Evolutionary conservation across 306 rosid species (phyloP).

Genomic region (Trifolium subterraneum): DNA sequence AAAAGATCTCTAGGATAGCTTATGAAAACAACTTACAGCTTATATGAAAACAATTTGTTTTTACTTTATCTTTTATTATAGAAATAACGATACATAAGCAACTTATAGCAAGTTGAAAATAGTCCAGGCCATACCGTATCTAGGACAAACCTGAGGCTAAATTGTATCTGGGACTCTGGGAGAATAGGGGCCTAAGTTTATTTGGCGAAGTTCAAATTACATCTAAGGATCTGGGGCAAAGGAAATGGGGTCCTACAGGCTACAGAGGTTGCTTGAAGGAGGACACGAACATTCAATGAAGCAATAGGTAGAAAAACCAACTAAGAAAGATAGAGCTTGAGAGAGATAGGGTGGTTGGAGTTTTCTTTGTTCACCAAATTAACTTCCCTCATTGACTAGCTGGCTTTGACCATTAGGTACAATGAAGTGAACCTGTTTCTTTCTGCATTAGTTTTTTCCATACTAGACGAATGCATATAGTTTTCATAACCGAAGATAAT

Average conservation of each 20-base stretch:
- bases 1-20: no score
- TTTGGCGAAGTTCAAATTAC: background rate
- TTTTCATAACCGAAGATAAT: constrained; percentile 8
- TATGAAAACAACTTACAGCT: no score
- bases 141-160: background rate
- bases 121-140: background rate
- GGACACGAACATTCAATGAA: background rate
- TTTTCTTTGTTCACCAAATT: background rate
- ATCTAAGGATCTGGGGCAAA: background rate
- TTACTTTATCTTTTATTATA: no score
- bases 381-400: background rate
- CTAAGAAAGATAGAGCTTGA: background rate
- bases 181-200: background rate
- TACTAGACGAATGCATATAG: constrained; percentile 3
- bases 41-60: no score
- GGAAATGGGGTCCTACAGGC: background rate
- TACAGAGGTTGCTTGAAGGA: background rate
- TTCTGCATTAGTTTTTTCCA: background rate
- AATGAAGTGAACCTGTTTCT: constrained; percentile 9
- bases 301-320: background rate
- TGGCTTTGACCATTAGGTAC: no score
- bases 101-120: background rate
- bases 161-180: background rate
- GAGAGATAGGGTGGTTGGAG: background rate
- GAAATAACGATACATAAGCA: no score